Conservation (phyloP, 2,329 filamentous ascomycete species). For the Colletotrichum destructivum region DNA sequence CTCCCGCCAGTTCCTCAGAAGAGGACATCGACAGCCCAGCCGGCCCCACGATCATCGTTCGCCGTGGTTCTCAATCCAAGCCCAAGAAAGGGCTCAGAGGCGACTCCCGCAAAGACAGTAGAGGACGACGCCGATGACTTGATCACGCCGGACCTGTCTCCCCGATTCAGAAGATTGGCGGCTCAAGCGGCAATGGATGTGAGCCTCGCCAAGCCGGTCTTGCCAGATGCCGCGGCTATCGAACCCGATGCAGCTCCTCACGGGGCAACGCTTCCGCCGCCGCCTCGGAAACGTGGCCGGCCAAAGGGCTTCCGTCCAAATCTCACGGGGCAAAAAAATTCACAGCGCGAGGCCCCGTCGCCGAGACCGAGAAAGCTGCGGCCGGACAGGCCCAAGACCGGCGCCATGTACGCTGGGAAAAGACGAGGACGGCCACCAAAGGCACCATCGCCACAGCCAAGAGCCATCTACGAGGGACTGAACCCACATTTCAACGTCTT, state of each 20-base stretch:
- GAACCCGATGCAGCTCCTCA: conserved; percentile 17
- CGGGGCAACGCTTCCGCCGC: background rate
- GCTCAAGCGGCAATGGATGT: conserved; percentile 32
- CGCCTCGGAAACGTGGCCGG: conserved; percentile 57
- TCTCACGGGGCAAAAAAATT: conserved; percentile 45
- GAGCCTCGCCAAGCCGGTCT: conserved; percentile 38
- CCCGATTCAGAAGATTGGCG: conserved; percentile 36
- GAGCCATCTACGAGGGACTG: conserved; percentile 58
- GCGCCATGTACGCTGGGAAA: conserved; percentile 48
- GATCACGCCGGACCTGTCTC: conserved; percentile 45
- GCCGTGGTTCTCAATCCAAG: conserved; percentile 37
- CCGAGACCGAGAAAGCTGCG: conserved; percentile 44
- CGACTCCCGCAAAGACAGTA: conserved; percentile 22
- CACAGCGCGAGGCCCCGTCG: conserved; percentile 34
- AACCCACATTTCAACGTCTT: conserved; percentile 66
- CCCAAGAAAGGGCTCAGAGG: conserved; percentile 9
- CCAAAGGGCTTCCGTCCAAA: conserved; percentile 64
- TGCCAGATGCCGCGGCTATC: conserved; percentile 14
- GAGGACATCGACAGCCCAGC: conserved; percentile 27
- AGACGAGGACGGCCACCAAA: conserved; percentile 61
- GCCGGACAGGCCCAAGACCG: conserved; percentile 48
- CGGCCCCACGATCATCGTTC: conserved; percentile 26
- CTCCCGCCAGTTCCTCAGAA: background rate
- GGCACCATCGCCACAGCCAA: conserved; percentile 54
- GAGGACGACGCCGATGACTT: conserved; percentile 39